phyloP scores from a whole-genome alignment of 176 grass and related monocot species.

The Oropetium thomaeum region DNA sequence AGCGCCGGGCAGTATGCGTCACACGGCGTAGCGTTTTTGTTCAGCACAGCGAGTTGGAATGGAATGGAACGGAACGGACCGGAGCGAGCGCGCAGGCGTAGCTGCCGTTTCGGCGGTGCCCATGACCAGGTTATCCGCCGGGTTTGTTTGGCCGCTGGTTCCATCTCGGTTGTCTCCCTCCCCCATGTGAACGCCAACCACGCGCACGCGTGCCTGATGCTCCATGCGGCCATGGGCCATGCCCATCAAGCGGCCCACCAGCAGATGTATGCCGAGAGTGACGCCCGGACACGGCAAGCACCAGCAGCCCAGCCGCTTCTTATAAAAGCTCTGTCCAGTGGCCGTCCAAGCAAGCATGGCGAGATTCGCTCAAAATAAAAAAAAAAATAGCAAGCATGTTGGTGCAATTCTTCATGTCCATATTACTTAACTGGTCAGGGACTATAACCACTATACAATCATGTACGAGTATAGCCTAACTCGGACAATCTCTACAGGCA shows the following conservation, averaged over 20 bases:
- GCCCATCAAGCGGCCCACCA: too few relatives aligned
- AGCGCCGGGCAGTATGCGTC: too few relatives aligned
- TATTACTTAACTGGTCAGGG: slow-evolving; percentile 13
- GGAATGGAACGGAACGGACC: neutral
- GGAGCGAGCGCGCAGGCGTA: neutral
- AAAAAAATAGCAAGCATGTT: neutral
- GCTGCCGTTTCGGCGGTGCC: slow-evolving; percentile 26
- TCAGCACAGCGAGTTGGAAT: neutral
- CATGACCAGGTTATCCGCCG: slow-evolving; percentile 35
- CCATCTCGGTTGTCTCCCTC: neutral
- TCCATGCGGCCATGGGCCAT: neutral
- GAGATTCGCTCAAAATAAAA: too few relatives aligned
- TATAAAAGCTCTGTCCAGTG: too few relatives aligned
- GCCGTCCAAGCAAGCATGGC: too few relatives aligned
- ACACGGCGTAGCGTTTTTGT: too few relatives aligned
- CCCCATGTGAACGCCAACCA: neutral
- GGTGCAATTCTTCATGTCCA: neutral
- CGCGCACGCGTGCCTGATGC: neutral
- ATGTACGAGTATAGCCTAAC: slow-evolving; percentile 13
- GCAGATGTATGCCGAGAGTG: too few relatives aligned
- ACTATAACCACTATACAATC: slow-evolving; percentile 24
- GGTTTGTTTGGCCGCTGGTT: slow-evolving; percentile 27
- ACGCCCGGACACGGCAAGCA: too few relatives aligned
- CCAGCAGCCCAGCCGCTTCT: too few relatives aligned
- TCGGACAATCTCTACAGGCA: slow-evolving; percentile 24